Evolutionary conservation across 768 basidiomycete species (phyloP), one percentile per base, ranked within the genome.

Genomic region (Chiua virens): DNA sequence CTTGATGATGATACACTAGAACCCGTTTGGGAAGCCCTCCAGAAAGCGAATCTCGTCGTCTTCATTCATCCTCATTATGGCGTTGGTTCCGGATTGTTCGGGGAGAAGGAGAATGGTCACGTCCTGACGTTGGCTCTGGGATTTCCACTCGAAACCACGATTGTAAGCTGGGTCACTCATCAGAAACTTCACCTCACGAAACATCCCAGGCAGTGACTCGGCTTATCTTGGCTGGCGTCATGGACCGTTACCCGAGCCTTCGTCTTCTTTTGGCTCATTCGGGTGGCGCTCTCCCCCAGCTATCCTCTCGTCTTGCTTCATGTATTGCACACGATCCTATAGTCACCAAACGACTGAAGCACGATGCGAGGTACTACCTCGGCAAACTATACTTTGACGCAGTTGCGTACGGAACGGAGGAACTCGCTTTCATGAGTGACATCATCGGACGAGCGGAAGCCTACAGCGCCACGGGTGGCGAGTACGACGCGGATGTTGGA

Each of bases 1-100:
- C 71, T 95, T 21, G 92, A 95, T 59, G 92, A 94, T 61, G 79
- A 78, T 25, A 78, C 75, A 5, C 79, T 95, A 41, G 86, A 92
- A 58, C 85, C 86, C 1, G 76, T 95, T 14, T 95, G 90, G 89
- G 78, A 75, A n/a, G 86, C 87, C 15, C 77, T 94, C 36, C 82
- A 85, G 49, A 71, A 77, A 39, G 76, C 82, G 1, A 80, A 79
- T 3, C 78, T 95, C 9, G 85, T 90, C 20, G 80, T 88, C 20
- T 94, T 94, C 72, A 66, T 94, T 27, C 91, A 92, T 59, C 91
- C 90, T 8, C 92, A 94, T 65, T 93, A 93, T 63, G 89, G 89
- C 11, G 80, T 94, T 21, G 85, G 85, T 58, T 70, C 71, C n/a
- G 78, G 78, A 40, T 82, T 80, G 4, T 94, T 88, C 79, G 91